Evolutionary conservation across 1,139 yeast genomes (phyloP), one percentile per base, ranked within the genome.

Genomic region (Pichia kudriavzevii): DNA sequence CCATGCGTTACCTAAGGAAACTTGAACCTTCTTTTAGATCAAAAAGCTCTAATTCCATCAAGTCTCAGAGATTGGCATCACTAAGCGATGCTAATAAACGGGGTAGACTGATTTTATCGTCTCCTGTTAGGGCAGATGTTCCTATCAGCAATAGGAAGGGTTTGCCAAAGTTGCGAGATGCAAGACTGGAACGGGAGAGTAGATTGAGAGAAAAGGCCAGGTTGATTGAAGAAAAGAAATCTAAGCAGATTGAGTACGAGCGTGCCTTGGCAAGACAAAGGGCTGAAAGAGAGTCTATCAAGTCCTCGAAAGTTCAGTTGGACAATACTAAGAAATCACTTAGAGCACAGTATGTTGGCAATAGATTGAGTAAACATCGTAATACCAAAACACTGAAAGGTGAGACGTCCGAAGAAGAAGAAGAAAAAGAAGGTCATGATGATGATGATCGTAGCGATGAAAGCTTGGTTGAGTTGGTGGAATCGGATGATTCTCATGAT

Each of bases 1-100:
- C 80, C 11, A 67, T 76, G 22, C 64, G 61, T 35, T 64, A 75
- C 58, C 57, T 79, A 27, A 48, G 44, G 4, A 28, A 44, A 10
- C n/a, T n/a, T n/a, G n/a, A n/a, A n/a, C n/a, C n/a, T n/a, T n/a
- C n/a, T n/a, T n/a, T n/a, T n/a, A n/a, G n/a, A n/a, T n/a, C n/a
- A n/a, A n/a, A n/a, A n/a, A 7, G n/a, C n/a, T n/a, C n/a, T 5
- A 20, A 18, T 7, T 17, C 37, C 6, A 15, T 11, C 5, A 7
- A 26, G 11, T 28, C 36, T 6, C 19, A 25, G 20, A 7, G 18
- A 15, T 7, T 6, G 7, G 18, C 10, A 5, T 6, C 9, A 18
- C 12, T 28, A 6, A 27, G 26, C 4, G 5, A 24, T 7, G 18
- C 34, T 14, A n/a, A n/a, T n/a, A n/a, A 28, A 15, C 13, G 28